Conservation (phyloP, 2,329 filamentous ascomycete species). For the Pseudopithomyces maydicus region DNA sequence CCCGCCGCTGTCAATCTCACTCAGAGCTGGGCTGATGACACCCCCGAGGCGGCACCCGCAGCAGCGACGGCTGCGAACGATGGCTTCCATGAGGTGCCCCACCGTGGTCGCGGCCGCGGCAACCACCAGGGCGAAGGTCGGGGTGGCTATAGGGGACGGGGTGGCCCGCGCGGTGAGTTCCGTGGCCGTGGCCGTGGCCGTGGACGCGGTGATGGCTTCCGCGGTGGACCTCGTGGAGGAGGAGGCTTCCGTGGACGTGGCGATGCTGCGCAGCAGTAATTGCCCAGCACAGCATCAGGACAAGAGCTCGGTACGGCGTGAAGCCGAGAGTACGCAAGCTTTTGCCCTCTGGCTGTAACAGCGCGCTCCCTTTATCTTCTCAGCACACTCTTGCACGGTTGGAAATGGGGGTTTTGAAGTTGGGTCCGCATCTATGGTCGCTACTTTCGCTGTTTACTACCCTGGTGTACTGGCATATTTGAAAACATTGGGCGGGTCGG, state of each 20-base stretch:
- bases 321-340: neutral
- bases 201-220: slow-evolving; percentile 48
- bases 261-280: slow-evolving; percentile 26
- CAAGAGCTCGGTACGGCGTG: neutral
- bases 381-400: slow-evolving; percentile 13
- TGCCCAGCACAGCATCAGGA: neutral
- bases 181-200: slow-evolving; percentile 45
- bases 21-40: slow-evolving; percentile 83
- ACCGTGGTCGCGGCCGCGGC: slow-evolving; percentile 55
- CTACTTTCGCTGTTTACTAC: slow-evolving; percentile 17
- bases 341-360: neutral
- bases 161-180: slow-evolving; percentile 44
- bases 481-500: slow-evolving; percentile 24
- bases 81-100: slow-evolving; percentile 73
- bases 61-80: slow-evolving; percentile 54
- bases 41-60: slow-evolving; percentile 46
- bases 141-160: slow-evolving; percentile 60
- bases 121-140: slow-evolving; percentile 51
- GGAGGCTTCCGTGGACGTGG: slow-evolving; percentile 35
- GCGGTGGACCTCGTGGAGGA: slow-evolving; percentile 52
- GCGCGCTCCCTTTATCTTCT: neutral
- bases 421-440: slow-evolving; percentile 15
- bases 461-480: slow-evolving; percentile 15
- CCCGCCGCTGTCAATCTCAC: slow-evolving; percentile 62
- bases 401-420: slow-evolving; percentile 19